Base-by-base conservation (phyloP, 345 rosid genomes). In the Eucalyptus sp. region DNA sequence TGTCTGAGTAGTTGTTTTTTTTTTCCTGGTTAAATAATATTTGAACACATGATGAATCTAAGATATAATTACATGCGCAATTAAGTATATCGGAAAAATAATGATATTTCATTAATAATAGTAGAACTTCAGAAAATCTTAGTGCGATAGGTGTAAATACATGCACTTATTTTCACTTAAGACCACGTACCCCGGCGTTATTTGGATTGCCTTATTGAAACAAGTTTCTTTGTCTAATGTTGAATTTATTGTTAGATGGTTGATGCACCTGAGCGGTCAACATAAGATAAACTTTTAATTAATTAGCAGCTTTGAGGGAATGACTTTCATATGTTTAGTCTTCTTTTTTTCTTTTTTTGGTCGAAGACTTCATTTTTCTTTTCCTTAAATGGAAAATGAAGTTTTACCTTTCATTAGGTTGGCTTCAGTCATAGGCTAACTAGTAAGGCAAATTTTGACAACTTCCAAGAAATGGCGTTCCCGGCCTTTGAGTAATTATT, bases 121-220 rank as follows among this genome's bases (percentile, higher is more conserved):
- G 27, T 10, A 56, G 62, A 56, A 56, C 62, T 56, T 56, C 20
- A 6, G 29, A 56, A 56, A 56, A 22, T 56, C 29, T 56, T 56
- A 56, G 62, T 24, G 29, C 29, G 29, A 56, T 56, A 56, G 62
- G 41, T 41, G 62, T 56, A 24, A 56, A 56, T 24, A 22, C 62
- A 56, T 56, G 29, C 27, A 56, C 62, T 56, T 56, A 56, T 56
- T 56, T 56, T 56, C 62, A 22, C 13, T 24, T 22, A 1, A 56
- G 62, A 56, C 11, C 62, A 4, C 27, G 27, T 56, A 56, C 27
- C 13, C 5, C 0, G 2, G 13, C 62, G 13, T 22, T 56, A 56
- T 56, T 56, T 10, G 12, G 62, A 24, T 24, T 1, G 6, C 13
- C 62, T 56, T 56, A 56, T 56, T 56, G 27, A 56, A 24, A 56